Percentiles rank a stretch among this genome's conserved stretches.
Evolutionary conservation across 2,329 filamentous ascomycete species (phyloP).

Genomic region (Epichloe sylvatica): DNA sequence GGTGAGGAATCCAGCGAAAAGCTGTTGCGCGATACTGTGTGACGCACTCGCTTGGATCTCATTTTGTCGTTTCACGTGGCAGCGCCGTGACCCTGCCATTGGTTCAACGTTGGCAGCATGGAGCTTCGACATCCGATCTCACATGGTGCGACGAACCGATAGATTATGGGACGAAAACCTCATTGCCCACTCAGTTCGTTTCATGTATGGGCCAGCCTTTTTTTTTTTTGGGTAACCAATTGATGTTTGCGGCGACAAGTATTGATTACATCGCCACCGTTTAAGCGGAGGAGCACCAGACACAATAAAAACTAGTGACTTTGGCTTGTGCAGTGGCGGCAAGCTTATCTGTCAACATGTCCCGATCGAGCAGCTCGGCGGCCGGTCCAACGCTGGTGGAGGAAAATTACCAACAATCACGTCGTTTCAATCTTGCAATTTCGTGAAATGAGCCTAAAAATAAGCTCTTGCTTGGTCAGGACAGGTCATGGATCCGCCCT

Average conservation of each 20-base stretch:
- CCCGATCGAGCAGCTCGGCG: slow-evolving; percentile 1
- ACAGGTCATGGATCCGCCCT: no score
- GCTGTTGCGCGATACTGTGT: not conserved
- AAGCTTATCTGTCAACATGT: not conserved
- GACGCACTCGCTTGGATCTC: not conserved
- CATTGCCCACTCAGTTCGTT: not conserved
- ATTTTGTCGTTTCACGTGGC: not conserved
- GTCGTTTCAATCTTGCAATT: no score
- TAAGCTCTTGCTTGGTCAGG: no score
- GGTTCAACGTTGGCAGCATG: not conserved
- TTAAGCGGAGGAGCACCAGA: no score
- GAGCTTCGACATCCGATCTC: not conserved
- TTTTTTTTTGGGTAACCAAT: no score
- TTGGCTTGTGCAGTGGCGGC: no score
- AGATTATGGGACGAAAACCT: not conserved
- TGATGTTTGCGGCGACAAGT: no score
- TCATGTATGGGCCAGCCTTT: not conserved
- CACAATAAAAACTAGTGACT: no score
- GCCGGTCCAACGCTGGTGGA: not conserved
- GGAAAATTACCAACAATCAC: no score
- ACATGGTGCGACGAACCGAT: not conserved
- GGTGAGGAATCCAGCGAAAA: no score
- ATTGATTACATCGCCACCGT: no score
- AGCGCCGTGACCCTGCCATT: not conserved
- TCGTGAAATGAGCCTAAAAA: no score